Base-by-base conservation (phyloP, 768 basidiomycete genomes). In the Ramaria sp. region DNA sequence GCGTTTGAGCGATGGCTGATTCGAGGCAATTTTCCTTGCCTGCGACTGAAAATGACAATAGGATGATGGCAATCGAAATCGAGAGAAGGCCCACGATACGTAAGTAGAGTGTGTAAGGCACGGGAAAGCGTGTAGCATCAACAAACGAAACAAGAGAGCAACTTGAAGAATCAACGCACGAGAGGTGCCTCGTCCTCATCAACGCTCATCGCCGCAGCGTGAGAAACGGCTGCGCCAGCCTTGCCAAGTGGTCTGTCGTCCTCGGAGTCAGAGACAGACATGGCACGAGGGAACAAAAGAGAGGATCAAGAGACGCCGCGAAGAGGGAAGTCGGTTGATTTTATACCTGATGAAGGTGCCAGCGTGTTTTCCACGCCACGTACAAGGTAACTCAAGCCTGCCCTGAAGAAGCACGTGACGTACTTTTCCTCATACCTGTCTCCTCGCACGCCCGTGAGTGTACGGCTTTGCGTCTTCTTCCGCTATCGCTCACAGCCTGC, bases 121-220 rank as follows among this genome's bases (percentile, higher is more conserved):
- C 67, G 89, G 86, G 68, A 87, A 53, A 9, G 38, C 22, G 30
- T 27, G 41, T 33, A 45, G 22, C 57, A 37, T 52, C 20, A 11
- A 53, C 37, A 15, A 31, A 42, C 24, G 38, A 34, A 57, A 59
- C 43, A 47, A 54, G 50, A 4, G 27, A 42, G 27, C 13, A 17
- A 47, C 43, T 15, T 64, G 58, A 53, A 63, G 37, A 53, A 53
- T 57, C 63, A 46, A 73, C 79, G 62, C 68, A 90, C 88, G 67
- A 88, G 73, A 46, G 86, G 86, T 69, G 81, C 69, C 47, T 84
- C 82, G 52, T 81, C 84, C 58, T 86, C 85, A 60, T 83, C 86
- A 78, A 83, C 78, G 24, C 46, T 73, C 70, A 57, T 72, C 70
- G 22, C 68, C 69, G 24, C 34, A 37, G 34, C 72, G 72, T 57